These are phyloP conservation scores for Fusarium concolor DNA, from an alignment of 2,329 filamentous ascomycete genomes.

Conservation along the genomic window DNA sequence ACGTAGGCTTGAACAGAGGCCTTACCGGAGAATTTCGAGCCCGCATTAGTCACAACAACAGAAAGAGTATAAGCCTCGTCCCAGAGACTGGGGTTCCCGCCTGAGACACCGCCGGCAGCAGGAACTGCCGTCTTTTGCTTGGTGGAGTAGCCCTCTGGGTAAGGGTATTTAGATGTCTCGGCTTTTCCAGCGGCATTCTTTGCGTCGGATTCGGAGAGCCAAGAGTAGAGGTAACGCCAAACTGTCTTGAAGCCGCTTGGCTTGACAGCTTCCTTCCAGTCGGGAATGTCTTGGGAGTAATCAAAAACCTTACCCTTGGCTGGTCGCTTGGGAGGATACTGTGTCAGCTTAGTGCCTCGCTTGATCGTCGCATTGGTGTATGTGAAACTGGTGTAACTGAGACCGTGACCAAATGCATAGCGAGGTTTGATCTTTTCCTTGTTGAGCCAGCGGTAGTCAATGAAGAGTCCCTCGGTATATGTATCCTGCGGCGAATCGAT, in stretches of 20 bases:
- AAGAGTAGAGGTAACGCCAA: conserved; percentile 77
- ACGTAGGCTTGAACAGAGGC: conserved; percentile 61
- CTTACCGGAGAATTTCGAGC: conserved; percentile 56
- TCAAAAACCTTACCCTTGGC: conserved; percentile 56
- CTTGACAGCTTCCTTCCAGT: conserved; percentile 65
- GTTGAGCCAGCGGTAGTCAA: conserved; percentile 93
- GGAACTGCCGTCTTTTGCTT: conserved; percentile 55
- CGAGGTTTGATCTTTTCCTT: conserved; percentile 78
- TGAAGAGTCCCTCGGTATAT: conserved; percentile 84
- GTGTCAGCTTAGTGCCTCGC: conserved; percentile 57
- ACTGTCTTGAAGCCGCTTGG: conserved; percentile 70
- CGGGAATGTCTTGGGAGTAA: conserved; percentile 64
- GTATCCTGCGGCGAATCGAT: conserved; percentile 81
- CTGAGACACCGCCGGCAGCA: conserved; percentile 74
- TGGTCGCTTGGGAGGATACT: conserved; percentile 50
- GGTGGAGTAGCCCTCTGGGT: conserved; percentile 74
- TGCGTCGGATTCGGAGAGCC: conserved; percentile 60
- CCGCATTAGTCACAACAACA: conserved; percentile 65
- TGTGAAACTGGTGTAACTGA: conserved; percentile 82
- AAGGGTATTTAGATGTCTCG: conserved; percentile 62
- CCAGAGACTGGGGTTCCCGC: conserved; percentile 76
- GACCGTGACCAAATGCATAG: conserved; percentile 87
- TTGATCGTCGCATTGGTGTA: conserved; percentile 64
- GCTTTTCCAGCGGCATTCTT: conserved; percentile 54
- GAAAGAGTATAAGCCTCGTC: conserved; percentile 58